These are phyloP conservation scores for Daldinia bambusicola DNA, from an alignment of 495 filamentous ascomycete species.

Conservation along the genomic window DNA sequence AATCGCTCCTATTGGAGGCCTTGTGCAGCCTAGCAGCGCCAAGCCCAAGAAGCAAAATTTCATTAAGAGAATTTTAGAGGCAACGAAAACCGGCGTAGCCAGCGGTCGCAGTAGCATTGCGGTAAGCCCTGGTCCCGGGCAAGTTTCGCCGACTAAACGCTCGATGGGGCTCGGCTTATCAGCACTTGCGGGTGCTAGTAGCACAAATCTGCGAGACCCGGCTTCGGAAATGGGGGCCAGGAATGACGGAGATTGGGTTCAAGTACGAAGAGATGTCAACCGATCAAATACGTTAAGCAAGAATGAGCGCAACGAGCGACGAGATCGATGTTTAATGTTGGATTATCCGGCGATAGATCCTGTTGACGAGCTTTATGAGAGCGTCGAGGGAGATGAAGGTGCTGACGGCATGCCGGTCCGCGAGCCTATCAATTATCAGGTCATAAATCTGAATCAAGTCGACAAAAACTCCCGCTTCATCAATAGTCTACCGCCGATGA, in stretches of 20 bases:
- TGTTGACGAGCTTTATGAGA: conserved; percentile 85
- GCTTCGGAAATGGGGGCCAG: conserved; percentile 75
- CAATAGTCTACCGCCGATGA: conserved; percentile 87
- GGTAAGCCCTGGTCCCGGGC: conserved; percentile 59
- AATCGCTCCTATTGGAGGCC: conserved; percentile 73
- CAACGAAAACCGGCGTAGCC: conserved; percentile 92
- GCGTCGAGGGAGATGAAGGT: conserved; percentile 90
- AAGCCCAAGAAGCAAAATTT: conserved; percentile 94
- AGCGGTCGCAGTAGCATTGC: conserved; percentile 88
- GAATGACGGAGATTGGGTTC: conserved; percentile 85
- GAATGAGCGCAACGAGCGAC: conserved; percentile 85
- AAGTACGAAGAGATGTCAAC: conserved; percentile 94
- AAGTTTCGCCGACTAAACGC: conserved; percentile 44
- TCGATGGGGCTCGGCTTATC: conserved; percentile 55
- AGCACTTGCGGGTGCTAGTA: conserved; percentile 60
- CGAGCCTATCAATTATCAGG: conserved; percentile 84
- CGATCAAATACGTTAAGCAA: conserved; percentile 90
- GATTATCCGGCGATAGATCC: conserved; percentile 88
- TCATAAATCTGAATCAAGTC: conserved; percentile 82
- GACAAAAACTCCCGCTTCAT: conserved; percentile 97
- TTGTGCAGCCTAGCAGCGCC: conserved; percentile 69
- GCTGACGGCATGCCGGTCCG: conserved; percentile 82
- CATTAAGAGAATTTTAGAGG: conserved; percentile 95
- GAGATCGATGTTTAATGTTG: conserved; percentile 95
- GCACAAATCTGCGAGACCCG: conserved; percentile 55